These are phyloP conservation scores for Sphagnum fallax DNA, from an alignment of 228 moss, liverwort and hornwort genomes.

Conservation along the genomic window DNA sequence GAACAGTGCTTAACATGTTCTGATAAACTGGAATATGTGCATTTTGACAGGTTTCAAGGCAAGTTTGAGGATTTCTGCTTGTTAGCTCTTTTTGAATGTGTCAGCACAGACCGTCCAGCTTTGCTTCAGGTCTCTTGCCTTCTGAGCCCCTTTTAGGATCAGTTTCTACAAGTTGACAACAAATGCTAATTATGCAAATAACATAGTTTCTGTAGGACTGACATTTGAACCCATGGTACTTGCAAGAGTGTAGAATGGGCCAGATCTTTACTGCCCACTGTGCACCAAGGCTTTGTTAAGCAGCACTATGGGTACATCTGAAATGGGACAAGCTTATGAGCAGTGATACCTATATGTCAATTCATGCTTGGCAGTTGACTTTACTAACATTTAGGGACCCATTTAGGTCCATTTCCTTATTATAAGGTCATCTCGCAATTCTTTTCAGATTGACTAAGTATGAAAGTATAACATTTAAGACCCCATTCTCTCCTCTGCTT, in stretches of 20 bases:
- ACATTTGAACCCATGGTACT: background rate
- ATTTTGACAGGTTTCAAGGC: slow-evolving; percentile 16
- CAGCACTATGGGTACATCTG: background rate
- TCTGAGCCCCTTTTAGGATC: background rate
- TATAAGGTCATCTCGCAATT: too few relatives aligned
- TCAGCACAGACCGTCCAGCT: slow-evolving; percentile 93
- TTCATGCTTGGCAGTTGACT: too few relatives aligned
- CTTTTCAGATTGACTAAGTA: too few relatives aligned
- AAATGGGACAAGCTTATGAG: background rate
- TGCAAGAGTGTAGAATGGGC: background rate
- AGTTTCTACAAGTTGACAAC: background rate
- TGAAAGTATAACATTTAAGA: too few relatives aligned
- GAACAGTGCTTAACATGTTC: background rate
- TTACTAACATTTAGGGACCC: too few relatives aligned
- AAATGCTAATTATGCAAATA: background rate
- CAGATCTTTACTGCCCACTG: too few relatives aligned
- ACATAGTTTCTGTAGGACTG: background rate
- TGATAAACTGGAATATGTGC: background rate
- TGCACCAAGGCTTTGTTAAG: background rate
- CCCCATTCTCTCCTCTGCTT: too few relatives aligned
- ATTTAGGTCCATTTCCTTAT: too few relatives aligned
- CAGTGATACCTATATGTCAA: too few relatives aligned
- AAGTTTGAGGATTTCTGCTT: slow-evolving; percentile 89
- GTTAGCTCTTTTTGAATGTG: slow-evolving; percentile 82
- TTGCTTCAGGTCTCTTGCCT: slow-evolving; percentile 41